Evolutionary conservation across 1,139 yeast species (phyloP).

Genomic region (Hansenula lynferdii): DNA sequence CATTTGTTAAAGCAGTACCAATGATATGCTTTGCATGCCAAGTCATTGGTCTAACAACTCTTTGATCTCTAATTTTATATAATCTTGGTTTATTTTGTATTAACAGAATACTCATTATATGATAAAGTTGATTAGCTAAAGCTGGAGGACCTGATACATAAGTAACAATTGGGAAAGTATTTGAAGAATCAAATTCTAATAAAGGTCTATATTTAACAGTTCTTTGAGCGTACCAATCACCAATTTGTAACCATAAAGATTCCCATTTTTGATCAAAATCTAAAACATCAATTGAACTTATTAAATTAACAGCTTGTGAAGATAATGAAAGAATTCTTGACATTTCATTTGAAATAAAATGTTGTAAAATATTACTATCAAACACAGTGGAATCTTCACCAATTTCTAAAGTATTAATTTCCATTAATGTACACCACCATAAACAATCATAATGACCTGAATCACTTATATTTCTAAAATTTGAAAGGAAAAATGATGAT

Average conservation of each 20-base stretch:
- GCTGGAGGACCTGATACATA: conserved; percentile 22
- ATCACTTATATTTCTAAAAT: neutral
- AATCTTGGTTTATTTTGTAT: conserved; percentile 34
- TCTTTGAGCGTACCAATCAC: conserved; percentile 28
- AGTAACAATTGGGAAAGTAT: conserved; percentile 32
- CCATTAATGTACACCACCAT: neutral
- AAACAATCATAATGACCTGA: neutral
- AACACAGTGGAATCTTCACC: neutral
- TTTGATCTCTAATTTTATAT: conserved; percentile 17
- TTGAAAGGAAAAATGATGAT: neutral
- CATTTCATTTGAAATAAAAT: neutral
- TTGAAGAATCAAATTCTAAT: conserved; percentile 18
- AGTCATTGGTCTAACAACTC: conserved; percentile 15
- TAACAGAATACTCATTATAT: conserved; percentile 30
- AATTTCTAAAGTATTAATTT: neutral
- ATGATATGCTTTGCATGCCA: conserved; percentile 39
- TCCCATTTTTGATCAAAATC: conserved; percentile 31
- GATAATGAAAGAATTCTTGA: neutral
- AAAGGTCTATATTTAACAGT: conserved; percentile 26
- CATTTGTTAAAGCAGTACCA: conserved; percentile 20
- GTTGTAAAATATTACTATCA: neutral
- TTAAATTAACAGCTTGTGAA: conserved; percentile 2
- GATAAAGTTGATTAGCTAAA: conserved; percentile 32
- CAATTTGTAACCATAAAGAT: conserved; percentile 28
- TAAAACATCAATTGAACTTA: conserved; percentile 3